These are phyloP conservation scores for Adansonia gregorii DNA, from an alignment of 441 rosid genomes.

Conservation along the genomic window DNA sequence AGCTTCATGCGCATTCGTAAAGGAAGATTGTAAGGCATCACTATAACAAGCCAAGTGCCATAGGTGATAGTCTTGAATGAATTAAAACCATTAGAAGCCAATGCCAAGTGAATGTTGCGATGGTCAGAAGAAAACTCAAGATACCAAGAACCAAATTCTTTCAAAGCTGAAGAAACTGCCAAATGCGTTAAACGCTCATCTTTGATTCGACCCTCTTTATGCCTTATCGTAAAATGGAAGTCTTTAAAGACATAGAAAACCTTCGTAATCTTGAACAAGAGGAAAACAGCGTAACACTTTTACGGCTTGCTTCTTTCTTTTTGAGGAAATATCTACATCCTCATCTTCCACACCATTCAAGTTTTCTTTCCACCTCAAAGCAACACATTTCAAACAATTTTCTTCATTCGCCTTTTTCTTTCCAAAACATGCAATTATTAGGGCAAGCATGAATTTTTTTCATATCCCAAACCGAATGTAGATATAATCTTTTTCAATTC, in stretches of 20 bases:
- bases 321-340: background rate
- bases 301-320: background rate
- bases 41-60: slow-evolving; percentile 4
- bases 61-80: background rate
- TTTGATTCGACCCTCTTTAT: too few relatives aligned
- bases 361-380: background rate
- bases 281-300: background rate
- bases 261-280: too few relatives aligned
- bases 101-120: too few relatives aligned
- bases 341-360: background rate
- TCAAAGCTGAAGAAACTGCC: too few relatives aligned
- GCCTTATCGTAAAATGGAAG: too few relatives aligned
- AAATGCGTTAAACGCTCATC: too few relatives aligned
- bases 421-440: too few relatives aligned
- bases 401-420: background rate
- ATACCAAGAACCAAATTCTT: too few relatives aligned
- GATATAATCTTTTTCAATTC: background rate
- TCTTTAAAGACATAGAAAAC: too few relatives aligned
- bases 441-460: background rate
- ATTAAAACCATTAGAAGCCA: too few relatives aligned
- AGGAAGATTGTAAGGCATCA: slow-evolving; percentile 14
- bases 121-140: too few relatives aligned
- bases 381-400: background rate
- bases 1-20: slow-evolving; percentile 10
- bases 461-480: background rate